These are phyloP conservation scores for Colletotrichum melonis DNA, from an alignment of 2,329 filamentous ascomycete genomes.

Conservation along the genomic window DNA sequence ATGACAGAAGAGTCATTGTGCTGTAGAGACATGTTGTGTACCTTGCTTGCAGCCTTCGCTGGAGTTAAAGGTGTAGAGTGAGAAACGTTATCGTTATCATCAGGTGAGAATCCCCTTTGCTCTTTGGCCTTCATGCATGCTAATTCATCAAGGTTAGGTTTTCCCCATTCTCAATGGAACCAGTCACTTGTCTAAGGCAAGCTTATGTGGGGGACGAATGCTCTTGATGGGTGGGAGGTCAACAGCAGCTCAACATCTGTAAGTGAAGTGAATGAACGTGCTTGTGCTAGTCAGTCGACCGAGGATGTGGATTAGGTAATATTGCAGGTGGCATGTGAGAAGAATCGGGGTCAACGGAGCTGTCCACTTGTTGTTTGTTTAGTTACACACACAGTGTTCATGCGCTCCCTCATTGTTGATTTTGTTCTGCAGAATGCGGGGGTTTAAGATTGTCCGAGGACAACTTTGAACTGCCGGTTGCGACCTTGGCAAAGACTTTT, in stretches of 20 bases:
- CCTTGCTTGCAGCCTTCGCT: background rate
- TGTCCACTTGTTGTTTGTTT: no score
- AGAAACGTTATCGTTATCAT: background rate
- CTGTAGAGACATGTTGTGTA: slow-evolving; percentile 16
- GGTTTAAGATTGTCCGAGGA: background rate
- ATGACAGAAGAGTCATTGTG: background rate
- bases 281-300: slow-evolving; percentile 15
- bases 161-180: background rate
- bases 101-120: background rate
- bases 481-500: background rate
- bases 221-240: background rate
- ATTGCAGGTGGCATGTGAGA: slow-evolving; percentile 26
- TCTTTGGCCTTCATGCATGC: background rate
- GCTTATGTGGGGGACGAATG: background rate
- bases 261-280: background rate
- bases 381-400: no score
- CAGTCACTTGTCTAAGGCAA: no score
- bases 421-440: background rate
- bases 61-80: background rate
- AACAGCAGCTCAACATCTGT: background rate
- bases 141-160: background rate
- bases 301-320: slow-evolving; percentile 29
- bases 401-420: no score
- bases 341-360: background rate
- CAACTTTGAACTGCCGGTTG: background rate